Base-by-base conservation (phyloP, 805 yeast species). In the Candida maesae region DNA sequence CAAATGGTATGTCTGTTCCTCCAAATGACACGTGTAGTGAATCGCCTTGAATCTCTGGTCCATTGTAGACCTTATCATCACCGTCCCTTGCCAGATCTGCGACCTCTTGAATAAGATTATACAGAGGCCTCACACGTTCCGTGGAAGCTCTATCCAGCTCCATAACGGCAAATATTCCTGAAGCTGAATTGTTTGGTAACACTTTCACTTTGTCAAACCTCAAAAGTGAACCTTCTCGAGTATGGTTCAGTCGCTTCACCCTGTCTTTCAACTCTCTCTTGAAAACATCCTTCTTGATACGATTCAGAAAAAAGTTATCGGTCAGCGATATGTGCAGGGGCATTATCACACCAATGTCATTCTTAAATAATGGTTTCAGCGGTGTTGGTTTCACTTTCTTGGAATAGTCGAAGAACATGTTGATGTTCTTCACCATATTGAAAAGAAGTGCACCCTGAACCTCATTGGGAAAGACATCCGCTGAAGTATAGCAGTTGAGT, bases 11-110 rank as follows among this genome's bases (percentile, higher is more conserved):
- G 8, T 35, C 33, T 21, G 33, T 29, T 2, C 25, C 8, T 5
- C 42, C 48, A 30, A 49, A 26, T 12, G 55, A 50, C 5, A 49
- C 47, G 30, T 54, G 58, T 6, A 52, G 14, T 6, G 39, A 41
- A 6, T 18, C 17, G n/a, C 24, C 10, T 1, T 12, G 11, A n/a
- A 36, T n/a, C 27, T 36, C 45, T 0, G 50, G 45, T 2, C 48
- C 51, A 3, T 18, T 14, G 12, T 35, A 29, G 6, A 35, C 12
- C 21, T 33, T 32, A 14, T 26, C 13, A 13, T 33, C 43, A 5
- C 28, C 36, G 3, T n/a, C 23, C 6, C 41, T 39, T 1, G 34
- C 24, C 13, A 25, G 21, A 6, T 33, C 23, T 12, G 28, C 29
- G 3, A 27, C 10, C 11, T 36, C 43, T 13, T 39, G 33, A 7